Evolutionary conservation across 2,329 filamentous ascomycete species (phyloP), one percentile per base, ranked within the genome.

Genomic region (Alternaria brassicicola): DNA sequence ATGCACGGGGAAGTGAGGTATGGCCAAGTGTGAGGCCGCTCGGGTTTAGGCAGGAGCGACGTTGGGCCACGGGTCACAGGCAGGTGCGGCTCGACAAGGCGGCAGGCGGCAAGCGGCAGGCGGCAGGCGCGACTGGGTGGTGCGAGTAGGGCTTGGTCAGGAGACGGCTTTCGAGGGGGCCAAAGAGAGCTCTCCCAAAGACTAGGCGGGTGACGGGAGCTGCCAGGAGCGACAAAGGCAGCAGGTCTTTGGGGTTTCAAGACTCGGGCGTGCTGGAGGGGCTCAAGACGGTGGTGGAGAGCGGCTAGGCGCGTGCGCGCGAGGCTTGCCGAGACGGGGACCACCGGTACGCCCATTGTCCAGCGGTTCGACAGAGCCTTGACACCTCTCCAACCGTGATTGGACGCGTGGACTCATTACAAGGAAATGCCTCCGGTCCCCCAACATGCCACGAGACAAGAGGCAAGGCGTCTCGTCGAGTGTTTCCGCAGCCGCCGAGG

Each of bases 401-500:
- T 53, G 38, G 55, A 54, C 50, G 55, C 50, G 55, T 54, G 41
- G 35, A 45, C 55, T 28, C 28, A 30, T 47, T 35, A 25, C 30
- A 57, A 33, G 15, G n/a, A 42, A 52, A 17, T 50, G 35, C 41
- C 28, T 47, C 4, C 23, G 28, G 43, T 25, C 13, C 15, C 15
- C 45, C 35, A 31, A 23, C 35, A 26, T 48, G 42, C 53, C 58
- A 61, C 58, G 45, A 63, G 53, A 64, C 47, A 36, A 62, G 59
- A 61, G 42, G 51, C 53, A 57, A 46, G 48, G 52, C 36, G 58
- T 53, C 38, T 39, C 33, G 57, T 49, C 49, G 52, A 53, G 55
- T 23, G 53, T 52, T 50, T 54, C 57, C 62, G 52, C 71, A 75
- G 71, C 70, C 73, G 72, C 72, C 72, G 70, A 47, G 64, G 61